These are phyloP conservation scores for Tylopilus plumbeoviolaceoides DNA, from an alignment of 768 basidiomycete genomes.

Conservation along the genomic window DNA sequence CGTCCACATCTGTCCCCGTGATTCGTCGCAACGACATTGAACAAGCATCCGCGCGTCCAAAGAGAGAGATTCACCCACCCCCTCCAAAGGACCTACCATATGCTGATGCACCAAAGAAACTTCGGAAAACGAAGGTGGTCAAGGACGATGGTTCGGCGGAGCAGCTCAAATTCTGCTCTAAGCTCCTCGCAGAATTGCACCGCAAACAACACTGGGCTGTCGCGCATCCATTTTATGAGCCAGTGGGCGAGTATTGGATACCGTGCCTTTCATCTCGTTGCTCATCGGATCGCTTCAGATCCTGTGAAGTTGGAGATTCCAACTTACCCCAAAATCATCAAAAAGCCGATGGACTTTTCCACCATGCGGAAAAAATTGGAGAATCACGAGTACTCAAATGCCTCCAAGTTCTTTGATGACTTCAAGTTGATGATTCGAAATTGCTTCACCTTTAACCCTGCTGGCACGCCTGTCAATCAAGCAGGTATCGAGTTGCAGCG, in stretches of 20 bases:
- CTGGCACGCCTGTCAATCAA: slow-evolving; percentile 79
- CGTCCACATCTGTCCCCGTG: slow-evolving; percentile 77
- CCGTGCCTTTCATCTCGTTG: background rate
- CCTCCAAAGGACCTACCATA: slow-evolving; percentile 89
- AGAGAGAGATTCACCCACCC: slow-evolving; percentile 96
- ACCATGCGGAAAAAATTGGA: slow-evolving; percentile 88
- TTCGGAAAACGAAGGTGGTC: slow-evolving; percentile 52
- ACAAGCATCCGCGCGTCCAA: slow-evolving; percentile 67
- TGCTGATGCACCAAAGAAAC: slow-evolving; percentile 68
- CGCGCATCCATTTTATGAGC: slow-evolving; percentile 87
- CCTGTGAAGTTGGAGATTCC: slow-evolving; percentile 77
- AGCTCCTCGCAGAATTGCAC: slow-evolving; percentile 69
- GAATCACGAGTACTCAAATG: slow-evolving; percentile 67
- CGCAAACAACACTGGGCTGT: slow-evolving; percentile 71
- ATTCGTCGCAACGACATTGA: slow-evolving; percentile 74
- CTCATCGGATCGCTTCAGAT: slow-evolving; percentile 42
- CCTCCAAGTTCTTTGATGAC: slow-evolving; percentile 81
- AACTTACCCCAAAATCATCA: slow-evolving; percentile 80
- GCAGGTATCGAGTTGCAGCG: slow-evolving; percentile 83
- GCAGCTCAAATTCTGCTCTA: slow-evolving; percentile 80
- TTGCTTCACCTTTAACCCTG: slow-evolving; percentile 89
- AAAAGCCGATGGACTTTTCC: slow-evolving; percentile 92
- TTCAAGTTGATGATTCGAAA: slow-evolving; percentile 95
- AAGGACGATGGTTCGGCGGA: slow-evolving; percentile 71
- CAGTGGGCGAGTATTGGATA: slow-evolving; percentile 69